These are phyloP conservation scores for Strobilomyces echinocephalus DNA, from an alignment of 768 basidiomycete species.

Conservation along the genomic window DNA sequence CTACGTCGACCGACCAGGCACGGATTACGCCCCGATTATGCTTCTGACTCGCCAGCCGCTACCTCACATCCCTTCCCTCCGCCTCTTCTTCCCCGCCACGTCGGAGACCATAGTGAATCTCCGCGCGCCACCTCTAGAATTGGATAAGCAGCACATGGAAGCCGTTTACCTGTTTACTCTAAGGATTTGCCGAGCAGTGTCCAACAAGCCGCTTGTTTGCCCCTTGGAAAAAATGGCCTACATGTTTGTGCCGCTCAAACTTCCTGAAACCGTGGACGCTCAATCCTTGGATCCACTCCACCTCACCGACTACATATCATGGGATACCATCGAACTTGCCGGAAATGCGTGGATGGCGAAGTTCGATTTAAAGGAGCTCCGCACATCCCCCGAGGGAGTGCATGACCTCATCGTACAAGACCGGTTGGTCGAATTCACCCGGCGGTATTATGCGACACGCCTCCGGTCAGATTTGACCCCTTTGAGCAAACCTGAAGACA, in stretches of 20 bases:
- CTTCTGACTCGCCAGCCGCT: conserved; percentile 66
- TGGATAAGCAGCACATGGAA: conserved; percentile 44
- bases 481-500: conserved; percentile 62
- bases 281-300: conserved; percentile 18
- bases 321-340: conserved; percentile 55
- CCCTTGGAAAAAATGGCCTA: conserved; percentile 51
- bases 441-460: conserved; percentile 55
- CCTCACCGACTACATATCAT: conserved; percentile 50
- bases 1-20: conserved; percentile 24
- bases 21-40: conserved; percentile 53
- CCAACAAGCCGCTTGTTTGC: conserved; percentile 68
- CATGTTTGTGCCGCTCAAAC: conserved; percentile 60
- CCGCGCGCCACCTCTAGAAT: conserved; percentile 45
- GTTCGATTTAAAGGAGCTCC: conserved; percentile 38
- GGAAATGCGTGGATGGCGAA: conserved; percentile 49
- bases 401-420: conserved; percentile 72
- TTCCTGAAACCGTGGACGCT: conserved; percentile 27
- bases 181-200: conserved; percentile 54
- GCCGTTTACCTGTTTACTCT: conserved; percentile 58
- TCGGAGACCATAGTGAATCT: conserved; percentile 40
- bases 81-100: conserved; percentile 53
- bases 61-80: conserved; percentile 51
- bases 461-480: conserved; percentile 69
- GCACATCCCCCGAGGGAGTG: conserved; percentile 33
- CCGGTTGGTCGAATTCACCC: conserved; percentile 68